Base-by-base conservation (phyloP, 108 stramenopile genomes). In the Skeletonema marinoi region DNA sequence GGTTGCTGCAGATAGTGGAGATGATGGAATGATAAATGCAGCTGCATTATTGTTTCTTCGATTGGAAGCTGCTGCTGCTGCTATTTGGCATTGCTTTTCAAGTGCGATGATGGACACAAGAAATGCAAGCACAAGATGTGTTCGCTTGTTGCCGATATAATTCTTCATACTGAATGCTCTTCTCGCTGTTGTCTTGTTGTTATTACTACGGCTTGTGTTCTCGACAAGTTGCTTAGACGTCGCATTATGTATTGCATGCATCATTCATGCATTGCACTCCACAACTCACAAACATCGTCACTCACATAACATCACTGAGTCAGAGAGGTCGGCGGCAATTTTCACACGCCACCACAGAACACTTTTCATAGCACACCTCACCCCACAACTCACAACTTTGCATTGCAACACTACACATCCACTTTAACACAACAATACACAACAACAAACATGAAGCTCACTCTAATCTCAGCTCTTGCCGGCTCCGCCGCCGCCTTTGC, bases 401-500 rank as follows among this genome's bases (percentile, higher is more conserved):
- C 46, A 16, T n/a, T n/a, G 16, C 46, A 48, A 48, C 10, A n/a
- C n/a, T n/a, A n/a, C n/a, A n/a, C n/a, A n/a, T n/a, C n/a, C n/a
- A n/a, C n/a, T n/a, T n/a, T n/a, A n/a, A n/a, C n/a, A n/a, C n/a
- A n/a, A n/a, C n/a, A n/a, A n/a, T 16, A 48, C 13, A 48, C 46
- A 48, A 25, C 35, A 29, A 42, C 65, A 29, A 69, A 30, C 76
- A 92, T 92, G 92, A 92, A 92, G 82, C 71, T 92, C 71, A 69
- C 84, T 42, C 56, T 77, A 65, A 88, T 87, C 74, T 77, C 89
- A 68, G 84, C 86, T 33, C 54, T 89, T 58, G 65, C 89, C 74
- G 74, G 86, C 79, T 87, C 85, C 50, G 75, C 87, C 65, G 64
- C 87, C 63, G 92, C 92, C 67, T 92, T 92, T 67, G 74, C 89